Evolutionary conservation across 441 rosid species (phyloP).

Genomic region (Adansonia gregorii): DNA sequence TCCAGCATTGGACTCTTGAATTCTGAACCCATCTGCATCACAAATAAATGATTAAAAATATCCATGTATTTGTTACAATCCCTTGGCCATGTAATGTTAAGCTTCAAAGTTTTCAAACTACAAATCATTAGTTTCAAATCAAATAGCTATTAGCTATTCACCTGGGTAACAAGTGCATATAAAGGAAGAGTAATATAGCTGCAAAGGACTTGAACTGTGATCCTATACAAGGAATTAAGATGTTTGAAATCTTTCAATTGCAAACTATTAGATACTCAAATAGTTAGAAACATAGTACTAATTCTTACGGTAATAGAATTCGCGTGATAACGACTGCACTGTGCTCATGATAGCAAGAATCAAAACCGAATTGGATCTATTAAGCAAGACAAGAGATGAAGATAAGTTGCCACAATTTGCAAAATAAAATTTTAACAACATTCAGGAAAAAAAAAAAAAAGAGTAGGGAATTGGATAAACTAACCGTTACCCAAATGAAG

Average conservation of each 20-base stretch:
- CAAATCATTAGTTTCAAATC: too few species aligned
- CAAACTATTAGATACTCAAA: not conserved
- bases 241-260: not conserved
- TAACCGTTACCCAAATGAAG: conserved; percentile 48
- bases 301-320: conserved; percentile 30
- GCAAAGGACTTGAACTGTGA: conserved; percentile 43
- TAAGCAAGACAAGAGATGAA: too few species aligned
- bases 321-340: not conserved
- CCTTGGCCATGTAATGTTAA: not conserved
- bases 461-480: not conserved
- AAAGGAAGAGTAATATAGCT: conserved; percentile 48
- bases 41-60: not conserved
- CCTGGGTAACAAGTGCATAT: conserved; percentile 39
- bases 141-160: too few species aligned
- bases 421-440: not conserved
- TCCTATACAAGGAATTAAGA: conserved; percentile 25
- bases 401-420: not conserved
- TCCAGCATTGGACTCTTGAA: conserved; percentile 38
- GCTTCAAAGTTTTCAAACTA: not conserved
- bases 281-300: not conserved
- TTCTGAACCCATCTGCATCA: conserved; percentile 49
- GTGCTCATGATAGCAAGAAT: conserved; percentile 28
- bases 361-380: conserved; percentile 27
- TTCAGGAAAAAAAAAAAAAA: not conserved
- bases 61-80: not conserved